Evolutionary conservation across 257 asterid species (phyloP).

Genomic region (Thymus quinquecostatus): DNA sequence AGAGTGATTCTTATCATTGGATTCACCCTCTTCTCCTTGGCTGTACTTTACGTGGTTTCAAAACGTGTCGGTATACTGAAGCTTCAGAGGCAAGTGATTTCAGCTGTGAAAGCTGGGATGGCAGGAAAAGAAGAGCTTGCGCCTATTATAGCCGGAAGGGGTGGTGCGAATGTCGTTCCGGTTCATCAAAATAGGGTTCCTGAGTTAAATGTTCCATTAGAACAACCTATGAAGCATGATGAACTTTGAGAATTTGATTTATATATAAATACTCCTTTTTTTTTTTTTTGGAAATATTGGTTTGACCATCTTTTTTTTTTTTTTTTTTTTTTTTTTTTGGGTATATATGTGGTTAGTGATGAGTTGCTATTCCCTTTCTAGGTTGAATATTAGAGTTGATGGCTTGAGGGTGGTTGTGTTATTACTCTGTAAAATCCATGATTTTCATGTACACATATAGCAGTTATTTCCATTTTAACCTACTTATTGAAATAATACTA

Average conservation of each 20-base stretch:
- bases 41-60: constrained; percentile 87
- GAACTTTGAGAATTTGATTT: constrained; percentile 57
- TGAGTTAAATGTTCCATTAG: constrained; percentile 49
- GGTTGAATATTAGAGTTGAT: neutral
- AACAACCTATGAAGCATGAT: constrained; percentile 69
- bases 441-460: too few species aligned
- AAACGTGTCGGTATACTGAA: constrained; percentile 87
- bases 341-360: neutral
- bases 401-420: neutral
- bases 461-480: too few species aligned
- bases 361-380: neutral
- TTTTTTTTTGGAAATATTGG: constrained; percentile 15
- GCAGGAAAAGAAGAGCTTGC: constrained; percentile 51
- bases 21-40: constrained; percentile 75
- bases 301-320: neutral
- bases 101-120: constrained; percentile 78
- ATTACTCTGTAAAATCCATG: neutral
- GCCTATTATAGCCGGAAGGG: constrained; percentile 42
- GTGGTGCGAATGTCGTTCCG: constrained; percentile 46
- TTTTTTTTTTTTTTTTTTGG: neutral
- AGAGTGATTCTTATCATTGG: constrained; percentile 74
- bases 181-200: constrained; percentile 50
- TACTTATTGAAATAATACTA: too few species aligned
- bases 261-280: too few species aligned
- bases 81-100: constrained; percentile 76